Percentiles rank a stretch among this genome's conserved stretches.
phyloP scores from a whole-genome alignment of 768 basidiomycete species.

The Russula griseocarnosa region DNA sequence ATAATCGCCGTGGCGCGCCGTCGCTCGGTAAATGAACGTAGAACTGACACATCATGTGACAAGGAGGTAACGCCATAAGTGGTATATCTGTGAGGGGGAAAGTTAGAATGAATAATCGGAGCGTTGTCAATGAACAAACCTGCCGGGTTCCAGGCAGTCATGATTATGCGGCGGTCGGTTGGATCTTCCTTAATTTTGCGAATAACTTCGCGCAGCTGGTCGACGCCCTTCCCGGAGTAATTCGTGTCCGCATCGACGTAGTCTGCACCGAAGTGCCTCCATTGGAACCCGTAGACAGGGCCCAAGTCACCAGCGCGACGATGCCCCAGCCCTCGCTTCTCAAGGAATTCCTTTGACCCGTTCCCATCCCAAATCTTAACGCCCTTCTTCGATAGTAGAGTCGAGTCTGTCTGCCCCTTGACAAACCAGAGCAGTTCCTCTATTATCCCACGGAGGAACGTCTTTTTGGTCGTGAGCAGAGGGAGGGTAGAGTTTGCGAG shows the following conservation, averaged over 20 bases:
- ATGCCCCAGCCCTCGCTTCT: conserved; percentile 77
- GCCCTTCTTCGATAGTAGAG: conserved; percentile 68
- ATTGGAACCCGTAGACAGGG: conserved; percentile 96
- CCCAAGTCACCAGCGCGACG: conserved; percentile 89
- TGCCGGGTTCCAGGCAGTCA: conserved; percentile 97
- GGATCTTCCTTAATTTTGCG: conserved; percentile 90
- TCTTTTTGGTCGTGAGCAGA: conserved; percentile 91
- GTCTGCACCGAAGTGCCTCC: conserved; percentile 89
- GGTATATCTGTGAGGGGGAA: conserved; percentile 62
- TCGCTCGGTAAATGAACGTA: conserved; percentile 85
- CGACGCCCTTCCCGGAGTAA: conserved; percentile 82
- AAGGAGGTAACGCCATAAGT: conserved; percentile 95
- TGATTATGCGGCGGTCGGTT: conserved; percentile 88
- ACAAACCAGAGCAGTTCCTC: conserved; percentile 97
- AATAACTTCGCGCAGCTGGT: conserved; percentile 87
- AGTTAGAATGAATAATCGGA: not conserved
- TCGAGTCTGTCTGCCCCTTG: conserved; percentile 77
- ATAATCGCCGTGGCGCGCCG: conserved; percentile 60
- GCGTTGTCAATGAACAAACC: conserved; percentile 48
- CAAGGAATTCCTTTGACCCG: conserved; percentile 81
- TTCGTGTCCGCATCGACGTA: conserved; percentile 71
- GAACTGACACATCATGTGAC: conserved; percentile 99
- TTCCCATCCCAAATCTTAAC: conserved; percentile 99
- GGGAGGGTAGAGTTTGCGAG: conserved; percentile 73
- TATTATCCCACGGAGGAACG: conserved; percentile 84